Evolutionary conservation across 2,329 filamentous ascomycete genomes (phyloP).

Genomic region (Fusarium sororula): DNA sequence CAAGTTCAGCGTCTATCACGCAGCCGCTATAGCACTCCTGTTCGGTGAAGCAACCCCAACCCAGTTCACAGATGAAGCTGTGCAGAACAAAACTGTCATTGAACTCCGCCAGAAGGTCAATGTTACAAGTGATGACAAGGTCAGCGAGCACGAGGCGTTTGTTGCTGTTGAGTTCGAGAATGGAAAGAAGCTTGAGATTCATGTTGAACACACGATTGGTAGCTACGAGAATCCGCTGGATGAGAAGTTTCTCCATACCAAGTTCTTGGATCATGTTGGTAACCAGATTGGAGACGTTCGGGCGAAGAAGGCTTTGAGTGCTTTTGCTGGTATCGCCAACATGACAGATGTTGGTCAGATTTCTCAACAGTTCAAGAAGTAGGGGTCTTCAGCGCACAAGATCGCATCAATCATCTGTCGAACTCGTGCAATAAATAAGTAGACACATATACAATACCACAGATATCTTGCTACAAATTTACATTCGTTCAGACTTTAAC

Average conservation of each 20-base stretch:
- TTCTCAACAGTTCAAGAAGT: background rate
- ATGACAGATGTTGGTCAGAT: background rate
- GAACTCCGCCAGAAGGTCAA: background rate
- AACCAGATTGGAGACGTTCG: background rate
- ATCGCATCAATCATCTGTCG: background rate
- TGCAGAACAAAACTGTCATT: background rate
- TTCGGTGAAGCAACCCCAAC: background rate
- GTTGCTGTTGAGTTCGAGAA: background rate
- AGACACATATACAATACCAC: background rate
- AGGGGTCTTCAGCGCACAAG: too few species aligned
- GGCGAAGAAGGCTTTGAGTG: background rate
- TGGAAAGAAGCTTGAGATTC: background rate
- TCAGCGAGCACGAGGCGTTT: background rate
- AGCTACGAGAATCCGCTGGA: background rate
- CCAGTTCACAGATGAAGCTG: background rate
- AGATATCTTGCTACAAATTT: too few species aligned
- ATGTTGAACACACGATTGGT: background rate
- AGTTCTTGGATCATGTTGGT: background rate
- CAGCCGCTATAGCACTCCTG: background rate
- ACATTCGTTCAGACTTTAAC: background rate
- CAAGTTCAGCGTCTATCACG: conserved; percentile 5
- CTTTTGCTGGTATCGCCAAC: background rate
- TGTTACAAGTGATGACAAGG: background rate
- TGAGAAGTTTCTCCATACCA: background rate
- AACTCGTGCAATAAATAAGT: background rate